These are phyloP conservation scores for Fusarium torreyae DNA, from an alignment of 2,329 filamentous ascomycete species.

Conservation along the genomic window DNA sequence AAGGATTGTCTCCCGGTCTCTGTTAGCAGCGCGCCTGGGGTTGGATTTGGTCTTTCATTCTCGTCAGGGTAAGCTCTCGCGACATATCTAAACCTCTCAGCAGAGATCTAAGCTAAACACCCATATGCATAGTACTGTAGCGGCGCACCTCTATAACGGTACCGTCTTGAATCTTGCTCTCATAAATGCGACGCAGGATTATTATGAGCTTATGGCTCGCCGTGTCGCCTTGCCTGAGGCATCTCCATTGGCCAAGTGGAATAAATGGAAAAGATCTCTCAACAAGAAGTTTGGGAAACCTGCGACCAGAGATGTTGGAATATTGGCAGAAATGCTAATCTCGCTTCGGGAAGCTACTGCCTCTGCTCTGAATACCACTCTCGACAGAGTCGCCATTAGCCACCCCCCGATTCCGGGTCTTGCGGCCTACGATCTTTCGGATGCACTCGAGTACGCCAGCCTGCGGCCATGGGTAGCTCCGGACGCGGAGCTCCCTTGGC, in stretches of 20 bases:
- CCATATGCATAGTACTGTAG: not conserved
- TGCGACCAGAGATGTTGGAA: conserved; percentile 4
- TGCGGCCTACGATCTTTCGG: not conserved
- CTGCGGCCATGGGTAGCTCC: conserved; percentile 1
- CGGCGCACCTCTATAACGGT: not conserved
- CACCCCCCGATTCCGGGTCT: not conserved
- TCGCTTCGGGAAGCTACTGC: conserved; percentile 3
- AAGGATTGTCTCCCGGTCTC: not conserved
- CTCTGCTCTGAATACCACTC: not conserved
- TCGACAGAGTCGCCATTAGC: conserved; percentile 1
- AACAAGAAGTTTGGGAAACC: conserved; percentile 26
- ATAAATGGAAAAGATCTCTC: not conserved
- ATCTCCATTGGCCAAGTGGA: not conserved
- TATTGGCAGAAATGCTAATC: conserved; percentile 1
- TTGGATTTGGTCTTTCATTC: conserved; percentile 2
- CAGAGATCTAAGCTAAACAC: not conserved
- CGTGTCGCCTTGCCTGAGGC: not conserved
- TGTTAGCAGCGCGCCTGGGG: not conserved
- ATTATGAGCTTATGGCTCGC: conserved; percentile 14
- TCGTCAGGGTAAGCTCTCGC: not conserved
- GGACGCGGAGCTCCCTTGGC: not conserved
- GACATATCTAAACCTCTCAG: not conserved
- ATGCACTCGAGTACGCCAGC: not conserved
- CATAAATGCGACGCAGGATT: conserved; percentile 1
- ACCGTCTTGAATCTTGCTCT: conserved; percentile 2